phyloP scores from a whole-genome alignment of 257 asterid genomes.

The Solanum pennellii region DNA sequence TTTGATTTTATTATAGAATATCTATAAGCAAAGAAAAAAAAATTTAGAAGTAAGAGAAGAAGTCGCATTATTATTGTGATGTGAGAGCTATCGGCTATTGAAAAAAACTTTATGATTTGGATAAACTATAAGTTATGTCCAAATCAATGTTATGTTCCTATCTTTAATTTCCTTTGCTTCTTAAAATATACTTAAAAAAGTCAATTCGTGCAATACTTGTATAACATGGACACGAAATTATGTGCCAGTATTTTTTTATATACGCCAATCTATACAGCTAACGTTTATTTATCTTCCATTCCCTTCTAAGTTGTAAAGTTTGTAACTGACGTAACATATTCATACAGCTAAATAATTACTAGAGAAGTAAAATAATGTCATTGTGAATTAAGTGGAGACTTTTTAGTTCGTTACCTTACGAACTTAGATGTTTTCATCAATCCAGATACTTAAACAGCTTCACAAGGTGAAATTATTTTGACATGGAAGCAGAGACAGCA shows the following conservation, averaged over 20 bases:
- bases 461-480: slow-evolving; percentile 3
- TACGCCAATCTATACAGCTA: background rate
- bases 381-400: background rate
- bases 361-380: background rate
- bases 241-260: background rate
- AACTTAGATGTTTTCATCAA: background rate
- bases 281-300: background rate
- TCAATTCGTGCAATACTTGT: background rate
- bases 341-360: background rate
- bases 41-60: background rate
- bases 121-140: background rate
- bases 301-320: background rate
- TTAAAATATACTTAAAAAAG: background rate
- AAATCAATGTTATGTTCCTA: background rate
- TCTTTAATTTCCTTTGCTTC: background rate
- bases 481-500: slow-evolving; percentile 51
- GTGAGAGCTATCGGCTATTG: background rate
- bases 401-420: background rate
- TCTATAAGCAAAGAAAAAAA: background rate
- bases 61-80: background rate
- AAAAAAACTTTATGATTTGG: background rate
- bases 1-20: background rate
- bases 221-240: background rate
- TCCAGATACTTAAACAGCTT: background rate
- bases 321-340: background rate